Evolutionary conservation across 306 rosid species (phyloP).

Genomic region (Adenanthera pavonina): DNA sequence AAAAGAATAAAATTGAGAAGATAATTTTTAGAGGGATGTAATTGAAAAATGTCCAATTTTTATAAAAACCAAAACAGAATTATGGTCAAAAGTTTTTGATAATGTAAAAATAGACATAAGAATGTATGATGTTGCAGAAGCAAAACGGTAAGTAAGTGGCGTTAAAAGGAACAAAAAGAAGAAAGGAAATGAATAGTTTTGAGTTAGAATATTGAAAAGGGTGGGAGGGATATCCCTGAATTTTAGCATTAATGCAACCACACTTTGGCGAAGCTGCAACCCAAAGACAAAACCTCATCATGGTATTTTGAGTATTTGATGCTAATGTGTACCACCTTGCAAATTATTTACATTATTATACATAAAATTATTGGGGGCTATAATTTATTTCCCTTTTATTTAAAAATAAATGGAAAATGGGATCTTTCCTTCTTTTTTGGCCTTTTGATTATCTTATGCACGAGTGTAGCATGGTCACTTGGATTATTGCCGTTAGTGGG

Average conservation of each 20-base stretch:
- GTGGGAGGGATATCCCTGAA: slow-evolving; percentile 47
- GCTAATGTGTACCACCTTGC: slow-evolving; percentile 40
- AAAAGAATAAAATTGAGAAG: background rate
- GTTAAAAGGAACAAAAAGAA: slow-evolving; percentile 39
- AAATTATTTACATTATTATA: slow-evolving; percentile 46
- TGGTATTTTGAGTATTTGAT: slow-evolving; percentile 42
- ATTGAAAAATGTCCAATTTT: background rate
- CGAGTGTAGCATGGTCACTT: slow-evolving; percentile 49
- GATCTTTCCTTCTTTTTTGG: slow-evolving; percentile 12
- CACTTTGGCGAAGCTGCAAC: slow-evolving; percentile 51
- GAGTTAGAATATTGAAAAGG: slow-evolving; percentile 29
- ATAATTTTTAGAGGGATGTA: background rate
- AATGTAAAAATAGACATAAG: background rate
- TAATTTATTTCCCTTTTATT: slow-evolving; percentile 26
- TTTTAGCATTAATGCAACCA: slow-evolving; percentile 52
- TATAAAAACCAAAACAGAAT: background rate
- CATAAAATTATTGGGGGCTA: slow-evolving; percentile 44
- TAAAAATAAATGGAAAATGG: background rate
- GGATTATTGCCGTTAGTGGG: slow-evolving; percentile 50
- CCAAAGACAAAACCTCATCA: slow-evolving; percentile 54
- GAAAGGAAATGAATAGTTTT: slow-evolving; percentile 34
- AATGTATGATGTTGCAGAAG: slow-evolving; percentile 2
- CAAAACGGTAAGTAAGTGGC: slow-evolving; percentile 30
- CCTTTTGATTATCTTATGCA: slow-evolving; percentile 45
- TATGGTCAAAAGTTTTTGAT: background rate